Evolutionary conservation across 2,329 filamentous ascomycete genomes (phyloP).

Genomic region (Taxawa tesnikishii): DNA sequence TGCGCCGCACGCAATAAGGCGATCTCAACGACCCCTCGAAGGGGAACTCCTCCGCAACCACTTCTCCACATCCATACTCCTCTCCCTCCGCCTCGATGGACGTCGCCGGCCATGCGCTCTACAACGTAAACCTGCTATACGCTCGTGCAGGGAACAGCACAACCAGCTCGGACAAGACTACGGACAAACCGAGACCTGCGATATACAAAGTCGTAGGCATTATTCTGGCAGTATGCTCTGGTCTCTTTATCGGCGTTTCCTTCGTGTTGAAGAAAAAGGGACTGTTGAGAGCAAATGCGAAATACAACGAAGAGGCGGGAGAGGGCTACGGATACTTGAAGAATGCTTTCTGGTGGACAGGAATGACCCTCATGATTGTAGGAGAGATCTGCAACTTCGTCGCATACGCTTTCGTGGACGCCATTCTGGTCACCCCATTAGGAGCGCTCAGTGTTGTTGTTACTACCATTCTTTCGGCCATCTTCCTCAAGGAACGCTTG

Average conservation of each 20-base stretch:
- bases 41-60: too few relatives aligned
- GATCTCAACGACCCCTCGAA: too few relatives aligned
- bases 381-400: constrained; percentile 97
- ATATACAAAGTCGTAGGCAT: constrained; percentile 81
- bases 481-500: constrained; percentile 89
- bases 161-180: constrained; percentile 8
- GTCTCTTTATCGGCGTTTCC: constrained; percentile 83
- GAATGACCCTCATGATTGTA: constrained; percentile 94
- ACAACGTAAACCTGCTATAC: constrained; percentile 30
- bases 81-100: constrained; percentile 26
- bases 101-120: constrained; percentile 22
- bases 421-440: constrained; percentile 85
- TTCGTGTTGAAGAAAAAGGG: constrained; percentile 95
- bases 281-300: constrained; percentile 80
- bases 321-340: constrained; percentile 97
- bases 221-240: constrained; percentile 71
- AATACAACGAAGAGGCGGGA: constrained; percentile 90
- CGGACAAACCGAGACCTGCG: constrained; percentile 31
- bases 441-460: constrained; percentile 88
- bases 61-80: neutral
- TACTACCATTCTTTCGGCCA: constrained; percentile 78
- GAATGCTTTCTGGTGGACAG: constrained; percentile 87
- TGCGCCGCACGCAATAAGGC: too few relatives aligned
- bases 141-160: constrained; percentile 28
- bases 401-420: constrained; percentile 93